Conservation (phyloP, 2,329 filamentous ascomycete species). For the Phaeosphaeriaceae sp. region DNA sequence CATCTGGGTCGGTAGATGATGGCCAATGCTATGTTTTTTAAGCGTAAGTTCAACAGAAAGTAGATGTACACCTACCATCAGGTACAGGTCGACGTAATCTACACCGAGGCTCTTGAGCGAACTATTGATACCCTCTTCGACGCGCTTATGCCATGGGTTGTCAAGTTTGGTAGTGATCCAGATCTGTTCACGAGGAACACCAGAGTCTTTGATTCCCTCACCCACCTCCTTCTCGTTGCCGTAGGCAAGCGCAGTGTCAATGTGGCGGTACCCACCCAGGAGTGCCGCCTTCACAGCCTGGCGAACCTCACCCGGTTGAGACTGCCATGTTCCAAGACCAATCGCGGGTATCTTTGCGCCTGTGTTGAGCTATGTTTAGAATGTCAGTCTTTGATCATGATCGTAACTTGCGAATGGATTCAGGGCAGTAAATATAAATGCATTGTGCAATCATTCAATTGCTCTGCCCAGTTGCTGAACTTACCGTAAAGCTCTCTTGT, state of each 20-base stretch:
- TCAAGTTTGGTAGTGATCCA: conserved; percentile 84
- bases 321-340: conserved; percentile 82
- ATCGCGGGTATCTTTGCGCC: conserved; percentile 79
- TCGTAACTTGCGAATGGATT: too few species aligned
- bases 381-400: conserved; percentile 1
- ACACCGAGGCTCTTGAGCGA: conserved; percentile 68
- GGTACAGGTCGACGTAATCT: conserved; percentile 72
- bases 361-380: conserved; percentile 45
- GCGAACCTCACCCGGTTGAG: conserved; percentile 70
- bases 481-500: conserved; percentile 42
- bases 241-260: conserved; percentile 79
- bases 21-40: conserved; percentile 61
- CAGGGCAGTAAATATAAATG: too few species aligned
- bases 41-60: background rate
- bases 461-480: background rate
- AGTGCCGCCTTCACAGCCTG: conserved; percentile 75
- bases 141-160: conserved; percentile 73
- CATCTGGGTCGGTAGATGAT: conserved; percentile 65
- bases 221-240: conserved; percentile 80
- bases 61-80: conserved; percentile 56
- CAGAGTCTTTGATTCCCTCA: conserved; percentile 70
- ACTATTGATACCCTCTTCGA: conserved; percentile 64
- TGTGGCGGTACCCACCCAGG: conserved; percentile 73
- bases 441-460: too few species aligned
- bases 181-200: conserved; percentile 70